phyloP scores from a whole-genome alignment of 805 yeast genomes.

The Teunomyces stri region DNA sequence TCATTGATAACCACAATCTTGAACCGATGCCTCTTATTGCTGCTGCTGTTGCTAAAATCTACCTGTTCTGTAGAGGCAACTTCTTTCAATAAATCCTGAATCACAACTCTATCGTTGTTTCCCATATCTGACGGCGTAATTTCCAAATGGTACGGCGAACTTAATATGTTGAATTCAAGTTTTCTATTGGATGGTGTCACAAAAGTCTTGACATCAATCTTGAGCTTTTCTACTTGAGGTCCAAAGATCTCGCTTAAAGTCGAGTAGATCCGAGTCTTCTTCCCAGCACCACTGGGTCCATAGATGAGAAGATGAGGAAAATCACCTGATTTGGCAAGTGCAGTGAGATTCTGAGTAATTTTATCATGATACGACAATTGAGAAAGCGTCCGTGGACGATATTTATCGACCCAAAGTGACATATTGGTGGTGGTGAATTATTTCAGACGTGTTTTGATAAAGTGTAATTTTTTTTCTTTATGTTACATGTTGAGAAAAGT shows the following conservation, averaged over 20 bases:
- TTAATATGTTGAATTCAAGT: constrained; percentile 88
- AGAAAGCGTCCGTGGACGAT: constrained; percentile 71
- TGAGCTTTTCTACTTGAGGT: constrained; percentile 68
- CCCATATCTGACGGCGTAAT: constrained; percentile 98
- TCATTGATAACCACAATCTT: constrained; percentile 86
- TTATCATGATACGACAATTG: constrained; percentile 64
- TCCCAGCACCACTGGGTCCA: constrained; percentile 97
- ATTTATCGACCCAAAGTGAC: constrained; percentile 97
- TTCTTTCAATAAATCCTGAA: constrained; percentile 90
- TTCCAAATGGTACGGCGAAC: constrained; percentile 87
- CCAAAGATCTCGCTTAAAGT: constrained; percentile 81
- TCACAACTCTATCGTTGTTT: constrained; percentile 89
- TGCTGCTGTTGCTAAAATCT: constrained; percentile 59
- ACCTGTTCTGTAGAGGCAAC: constrained; percentile 94
- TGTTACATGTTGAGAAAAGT: neutral
- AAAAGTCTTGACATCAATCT: constrained; percentile 86
- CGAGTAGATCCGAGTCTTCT: constrained; percentile 87
- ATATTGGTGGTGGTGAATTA: constrained; percentile 31
- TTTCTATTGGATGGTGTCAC: constrained; percentile 72
- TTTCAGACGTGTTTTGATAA: constrained; percentile 7
- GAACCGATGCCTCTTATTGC: constrained; percentile 50
- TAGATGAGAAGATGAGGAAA: constrained; percentile 90
- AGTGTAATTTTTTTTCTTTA: neutral
- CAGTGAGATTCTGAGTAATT: constrained; percentile 60
- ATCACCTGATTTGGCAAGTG: constrained; percentile 69